These are phyloP conservation scores for Theobroma cacao DNA, from an alignment of 345 rosid genomes.

Conservation along the genomic window DNA sequence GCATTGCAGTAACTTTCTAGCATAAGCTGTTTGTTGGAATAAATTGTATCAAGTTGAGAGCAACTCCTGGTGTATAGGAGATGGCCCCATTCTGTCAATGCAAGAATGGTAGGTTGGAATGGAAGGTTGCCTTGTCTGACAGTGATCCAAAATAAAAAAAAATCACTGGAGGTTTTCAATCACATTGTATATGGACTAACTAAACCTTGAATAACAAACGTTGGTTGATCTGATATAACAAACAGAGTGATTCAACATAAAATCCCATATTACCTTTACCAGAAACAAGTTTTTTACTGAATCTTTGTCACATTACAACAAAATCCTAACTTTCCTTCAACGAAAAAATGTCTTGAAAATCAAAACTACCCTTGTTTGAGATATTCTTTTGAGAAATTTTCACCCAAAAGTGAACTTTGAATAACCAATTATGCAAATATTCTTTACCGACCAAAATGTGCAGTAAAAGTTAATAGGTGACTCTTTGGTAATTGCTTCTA, in stretches of 20 bases:
- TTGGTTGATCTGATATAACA: background rate
- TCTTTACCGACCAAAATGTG: background rate
- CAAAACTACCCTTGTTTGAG: background rate
- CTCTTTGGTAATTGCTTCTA: background rate
- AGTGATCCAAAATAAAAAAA: background rate
- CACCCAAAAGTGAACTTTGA: background rate
- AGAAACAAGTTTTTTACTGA: background rate
- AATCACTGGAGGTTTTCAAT: background rate
- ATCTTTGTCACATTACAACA: background rate
- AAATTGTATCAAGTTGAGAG: background rate
- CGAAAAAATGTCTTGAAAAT: background rate
- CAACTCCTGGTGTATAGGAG: background rate
- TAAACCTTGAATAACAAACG: background rate
- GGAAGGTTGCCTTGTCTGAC: background rate
- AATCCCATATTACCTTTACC: background rate
- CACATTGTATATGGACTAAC: background rate
- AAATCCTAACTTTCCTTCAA: background rate
- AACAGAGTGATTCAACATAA: background rate
- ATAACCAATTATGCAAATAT: background rate
- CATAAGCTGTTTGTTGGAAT: background rate
- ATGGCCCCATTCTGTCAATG: background rate
- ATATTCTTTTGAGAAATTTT: background rate
- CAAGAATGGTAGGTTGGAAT: conserved; percentile 15
- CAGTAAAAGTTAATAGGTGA: background rate
- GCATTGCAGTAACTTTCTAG: background rate